These are phyloP conservation scores for Priceomyces castillae DNA, from an alignment of 805 yeast species.

Conservation along the genomic window DNA sequence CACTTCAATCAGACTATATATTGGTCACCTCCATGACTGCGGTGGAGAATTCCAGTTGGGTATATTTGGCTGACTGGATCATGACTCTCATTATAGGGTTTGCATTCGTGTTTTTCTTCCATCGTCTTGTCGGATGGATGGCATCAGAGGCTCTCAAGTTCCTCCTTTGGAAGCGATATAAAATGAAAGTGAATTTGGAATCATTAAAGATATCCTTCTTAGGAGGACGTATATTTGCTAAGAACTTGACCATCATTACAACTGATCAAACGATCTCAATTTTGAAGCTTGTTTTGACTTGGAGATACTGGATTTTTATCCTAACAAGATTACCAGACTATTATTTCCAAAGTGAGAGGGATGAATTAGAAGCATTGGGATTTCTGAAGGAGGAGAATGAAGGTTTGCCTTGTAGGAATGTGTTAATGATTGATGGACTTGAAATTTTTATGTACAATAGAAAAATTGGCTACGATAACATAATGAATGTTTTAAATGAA, in stretches of 20 bases:
- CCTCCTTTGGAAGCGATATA: conserved; percentile 61
- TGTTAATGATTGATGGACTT: conserved; percentile 65
- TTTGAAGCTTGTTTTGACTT: conserved; percentile 71
- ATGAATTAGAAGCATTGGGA: conserved; percentile 8
- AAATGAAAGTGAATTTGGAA: conserved; percentile 62
- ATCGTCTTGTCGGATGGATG: conserved; percentile 63
- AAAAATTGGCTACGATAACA: conserved; percentile 68
- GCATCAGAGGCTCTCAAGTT: conserved; percentile 52
- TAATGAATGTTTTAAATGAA: conserved; percentile 40
- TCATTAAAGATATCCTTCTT: conserved; percentile 73
- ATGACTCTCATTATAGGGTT: conserved; percentile 60
- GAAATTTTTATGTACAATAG: conserved; percentile 85
- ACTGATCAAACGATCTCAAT: conserved; percentile 69
- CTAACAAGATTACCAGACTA: conserved; percentile 40
- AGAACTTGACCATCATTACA: conserved; percentile 71
- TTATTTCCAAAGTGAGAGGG: conserved; percentile 17
- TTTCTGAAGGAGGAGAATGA: conserved; percentile 34
- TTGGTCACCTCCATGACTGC: conserved; percentile 21
- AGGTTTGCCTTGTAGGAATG: conserved; percentile 53
- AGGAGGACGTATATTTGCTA: conserved; percentile 79
- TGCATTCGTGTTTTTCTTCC: conserved; percentile 71
- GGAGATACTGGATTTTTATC: conserved; percentile 83
- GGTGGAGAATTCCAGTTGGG: conserved; percentile 44
- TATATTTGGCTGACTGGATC: conserved; percentile 82
- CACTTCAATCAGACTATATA: conserved; percentile 24